Evolutionary conservation across 371 early-diverging fungal genomes (phyloP), one percentile per base, ranked within the genome.

Genomic region (Actinomucor elegans): DNA sequence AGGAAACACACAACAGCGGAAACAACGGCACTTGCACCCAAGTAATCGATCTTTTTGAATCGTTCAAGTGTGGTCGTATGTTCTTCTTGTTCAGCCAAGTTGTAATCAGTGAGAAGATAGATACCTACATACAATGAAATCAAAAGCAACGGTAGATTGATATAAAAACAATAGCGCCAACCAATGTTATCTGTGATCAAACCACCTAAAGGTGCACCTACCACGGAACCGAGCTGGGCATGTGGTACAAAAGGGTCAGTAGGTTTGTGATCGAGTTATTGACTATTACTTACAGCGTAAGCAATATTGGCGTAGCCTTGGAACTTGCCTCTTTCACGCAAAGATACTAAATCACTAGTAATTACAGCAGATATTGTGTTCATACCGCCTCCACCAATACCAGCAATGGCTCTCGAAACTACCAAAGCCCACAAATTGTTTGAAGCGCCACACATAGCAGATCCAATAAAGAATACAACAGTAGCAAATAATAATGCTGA

Each of bases 311-410:
- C 68, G 26, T 69, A 73, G n/a, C 77, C 77, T 60, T 77, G 77
- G 18, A 59, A 77, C 34, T 69, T 74, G 28, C 77, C 77, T 47
- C 77, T 72, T 45, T 77, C 61, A 45, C 77, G 69, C 32, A 77
- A 33, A 17, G 77, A 70, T 5, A 77, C 75, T 3, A 77, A 43
- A 49, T 77, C 77, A 52, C 74, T 74, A 32, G 54, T 60, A 17
- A 77, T 67, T 2, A 77, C 66, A 29, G 70, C 57, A 2, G 72
- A 68, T 52, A 76, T 49, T 10, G 74, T 74, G 46, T 67, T 69
- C 51, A 77, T 64, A 31, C 77, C 73, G 34, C 90, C 91, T 5
- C 92, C 94, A 32, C 97, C 95, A 27, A 89, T 57, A 18, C 92
- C 92, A 9, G 90, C 83, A 26, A 91, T 56, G 3, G 85, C 89